Base-by-base conservation (phyloP, 371 early-diverging fungal species). In the Lichtheimia ramosa region DNA sequence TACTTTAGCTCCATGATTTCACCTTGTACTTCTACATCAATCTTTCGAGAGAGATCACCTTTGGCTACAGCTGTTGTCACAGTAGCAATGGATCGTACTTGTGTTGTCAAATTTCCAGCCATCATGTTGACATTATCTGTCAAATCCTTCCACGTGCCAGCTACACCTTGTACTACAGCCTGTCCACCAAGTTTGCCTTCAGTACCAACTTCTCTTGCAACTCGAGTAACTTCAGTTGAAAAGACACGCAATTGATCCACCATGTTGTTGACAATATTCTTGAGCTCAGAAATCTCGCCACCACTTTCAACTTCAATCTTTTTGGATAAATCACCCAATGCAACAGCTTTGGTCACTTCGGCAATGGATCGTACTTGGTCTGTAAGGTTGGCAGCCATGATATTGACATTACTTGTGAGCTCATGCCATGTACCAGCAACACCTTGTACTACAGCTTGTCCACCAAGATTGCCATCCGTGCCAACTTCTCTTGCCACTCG, bases 81-180 rank as follows among this genome's bases (percentile, higher is more conserved):
- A 58, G 68, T 54, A 20, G 73, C 75, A 51, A 82, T 82, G 28
- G 68, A 75, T 51, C 83, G 77, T n/a, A 82, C 66, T 62, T 66
- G 66, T 8, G 46, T 52, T 3, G 79, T 79, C 14, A 79, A 64
- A 56, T 75, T 75, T 15, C 51, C 63, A 8, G 79, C 74, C 76
- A 79, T 74, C 82, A 65, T 72, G 54, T 83, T 83, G n/a, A 83
- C 83, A 65, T 81, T 83, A 58, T 83, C 84, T 3, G 84, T 83
- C 16, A 83, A 54, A 57, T 81, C 81, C 60, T 81, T 79, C 83
- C 83, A 83, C 3, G 83, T 83, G 18, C 84, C 84, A 34, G 73
- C 3, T 74, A 76, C 54, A 81, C 51, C 18, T 63, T 63, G 34
- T 34, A 34, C 34, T 2, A 34, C 34, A 4, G 34, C 34, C 10